phyloP scores from a whole-genome alignment of 202 grass and related monocot species.

The Carex arenaria region DNA sequence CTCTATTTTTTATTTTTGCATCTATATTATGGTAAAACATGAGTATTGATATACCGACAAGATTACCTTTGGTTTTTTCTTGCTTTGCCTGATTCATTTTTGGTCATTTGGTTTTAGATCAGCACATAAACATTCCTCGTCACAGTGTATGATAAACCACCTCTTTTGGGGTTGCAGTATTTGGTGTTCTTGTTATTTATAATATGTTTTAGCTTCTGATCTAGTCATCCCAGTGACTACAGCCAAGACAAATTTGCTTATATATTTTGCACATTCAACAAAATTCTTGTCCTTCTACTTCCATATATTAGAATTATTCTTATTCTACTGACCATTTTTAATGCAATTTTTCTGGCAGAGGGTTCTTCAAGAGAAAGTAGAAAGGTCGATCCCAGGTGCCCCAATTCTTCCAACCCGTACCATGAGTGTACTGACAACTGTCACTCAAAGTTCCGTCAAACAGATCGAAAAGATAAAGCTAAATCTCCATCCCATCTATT shows the following conservation, averaged over 20 bases:
- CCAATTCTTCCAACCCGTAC: constrained; percentile 71
- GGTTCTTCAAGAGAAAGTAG: constrained; percentile 28
- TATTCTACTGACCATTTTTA: background rate
- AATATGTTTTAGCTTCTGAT: background rate
- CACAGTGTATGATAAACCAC: background rate
- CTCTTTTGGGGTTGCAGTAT: background rate
- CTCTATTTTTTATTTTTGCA: background rate
- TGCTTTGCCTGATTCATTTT: background rate
- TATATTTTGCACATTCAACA: background rate
- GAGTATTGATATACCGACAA: background rate
- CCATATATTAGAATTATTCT: background rate
- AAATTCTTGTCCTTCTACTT: background rate
- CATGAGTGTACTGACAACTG: constrained; percentile 81
- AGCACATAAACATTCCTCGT: background rate
- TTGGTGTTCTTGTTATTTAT: background rate
- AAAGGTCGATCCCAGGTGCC: constrained; percentile 75
- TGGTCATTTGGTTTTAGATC: background rate
- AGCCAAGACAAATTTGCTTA: background rate
- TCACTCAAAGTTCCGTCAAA: constrained; percentile 30
- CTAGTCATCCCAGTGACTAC: background rate
- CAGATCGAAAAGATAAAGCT: constrained; percentile 30
- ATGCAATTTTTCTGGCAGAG: constrained; percentile 3
- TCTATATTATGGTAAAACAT: background rate
- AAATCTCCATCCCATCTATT: constrained; percentile 48
- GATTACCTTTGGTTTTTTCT: background rate